A percentile compares a stretch with the other conserved stretches of the same genome.
Evolutionary conservation across 1,139 yeast species (phyloP).

Genomic region (Taphrina pruni): DNA sequence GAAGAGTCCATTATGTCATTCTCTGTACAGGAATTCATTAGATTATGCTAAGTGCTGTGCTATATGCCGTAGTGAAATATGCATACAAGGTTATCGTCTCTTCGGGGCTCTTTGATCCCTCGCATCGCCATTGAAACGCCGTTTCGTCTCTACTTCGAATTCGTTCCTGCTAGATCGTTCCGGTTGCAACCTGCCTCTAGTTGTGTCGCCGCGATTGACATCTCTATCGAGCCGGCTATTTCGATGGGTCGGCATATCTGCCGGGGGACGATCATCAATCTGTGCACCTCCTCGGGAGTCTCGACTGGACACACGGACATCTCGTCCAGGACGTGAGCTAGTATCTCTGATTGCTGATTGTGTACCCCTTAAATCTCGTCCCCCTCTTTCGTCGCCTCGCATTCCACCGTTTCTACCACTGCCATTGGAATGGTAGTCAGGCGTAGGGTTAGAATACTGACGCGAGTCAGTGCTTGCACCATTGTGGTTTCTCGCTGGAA

Average conservation of each 20-base stretch:
- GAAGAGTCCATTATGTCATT: too few species aligned
- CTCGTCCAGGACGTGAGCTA: not conserved
- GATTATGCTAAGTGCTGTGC: not conserved
- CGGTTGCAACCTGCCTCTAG: not conserved
- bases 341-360: not conserved
- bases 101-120: constrained; percentile 7
- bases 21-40: not conserved
- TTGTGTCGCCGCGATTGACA: not conserved
- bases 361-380: not conserved
- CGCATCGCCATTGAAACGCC: constrained; percentile 5
- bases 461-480: not conserved
- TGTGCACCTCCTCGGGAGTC: not conserved
- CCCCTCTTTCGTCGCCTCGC: not conserved
- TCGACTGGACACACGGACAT: not conserved
- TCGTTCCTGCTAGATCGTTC: constrained; percentile 3
- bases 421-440: not conserved
- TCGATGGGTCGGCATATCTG: not conserved
- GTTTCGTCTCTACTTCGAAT: not conserved
- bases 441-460: not conserved
- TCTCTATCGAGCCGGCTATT: constrained; percentile 1
- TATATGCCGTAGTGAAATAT: not conserved
- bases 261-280: not conserved
- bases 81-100: constrained; percentile 1
- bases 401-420: not conserved
- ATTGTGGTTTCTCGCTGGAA: not conserved